phyloP scores from a whole-genome alignment of 495 filamentous ascomycete genomes.

The Massariosphaeria phaeospora region DNA sequence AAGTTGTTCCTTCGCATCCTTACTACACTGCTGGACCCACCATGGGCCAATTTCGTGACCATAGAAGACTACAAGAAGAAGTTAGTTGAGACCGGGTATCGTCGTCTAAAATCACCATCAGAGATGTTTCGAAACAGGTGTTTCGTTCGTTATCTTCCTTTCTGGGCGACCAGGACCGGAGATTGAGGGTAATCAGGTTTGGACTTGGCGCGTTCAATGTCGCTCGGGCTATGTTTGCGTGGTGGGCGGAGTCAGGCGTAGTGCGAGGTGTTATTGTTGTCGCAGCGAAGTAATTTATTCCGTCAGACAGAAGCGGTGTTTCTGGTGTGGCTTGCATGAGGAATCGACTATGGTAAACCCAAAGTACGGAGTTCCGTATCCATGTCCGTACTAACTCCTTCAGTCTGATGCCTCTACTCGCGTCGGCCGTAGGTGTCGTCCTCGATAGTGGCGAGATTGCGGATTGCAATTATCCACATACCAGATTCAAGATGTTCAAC shows the following conservation, averaged over 20 bases:
- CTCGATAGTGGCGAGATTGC: too few relatives aligned
- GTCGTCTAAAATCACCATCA: slow-evolving; percentile 38
- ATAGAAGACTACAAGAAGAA: slow-evolving; percentile 17
- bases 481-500: too few relatives aligned
- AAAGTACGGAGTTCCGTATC: too few relatives aligned
- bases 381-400: too few relatives aligned
- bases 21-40: slow-evolving; percentile 8
- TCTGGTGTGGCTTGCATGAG: too few relatives aligned
- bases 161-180: slow-evolving; percentile 36
- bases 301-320: too few relatives aligned
- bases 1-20: slow-evolving; percentile 9
- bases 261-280: slow-evolving; percentile 47
- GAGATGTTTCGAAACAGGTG: slow-evolving; percentile 46
- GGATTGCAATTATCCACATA: too few relatives aligned
- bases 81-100: slow-evolving; percentile 40
- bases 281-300: slow-evolving; percentile 34
- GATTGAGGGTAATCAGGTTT: slow-evolving; percentile 40
- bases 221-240: slow-evolving; percentile 42
- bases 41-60: slow-evolving; percentile 28
- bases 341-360: too few relatives aligned
- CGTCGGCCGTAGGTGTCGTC: too few relatives aligned
- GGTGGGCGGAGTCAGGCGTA: slow-evolving; percentile 46
- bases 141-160: slow-evolving; percentile 43
- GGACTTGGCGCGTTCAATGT: slow-evolving; percentile 41
- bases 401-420: too few relatives aligned